Base-by-base conservation (phyloP, 2,329 filamentous ascomycete species). In the Aspergillus costaricaensis region DNA sequence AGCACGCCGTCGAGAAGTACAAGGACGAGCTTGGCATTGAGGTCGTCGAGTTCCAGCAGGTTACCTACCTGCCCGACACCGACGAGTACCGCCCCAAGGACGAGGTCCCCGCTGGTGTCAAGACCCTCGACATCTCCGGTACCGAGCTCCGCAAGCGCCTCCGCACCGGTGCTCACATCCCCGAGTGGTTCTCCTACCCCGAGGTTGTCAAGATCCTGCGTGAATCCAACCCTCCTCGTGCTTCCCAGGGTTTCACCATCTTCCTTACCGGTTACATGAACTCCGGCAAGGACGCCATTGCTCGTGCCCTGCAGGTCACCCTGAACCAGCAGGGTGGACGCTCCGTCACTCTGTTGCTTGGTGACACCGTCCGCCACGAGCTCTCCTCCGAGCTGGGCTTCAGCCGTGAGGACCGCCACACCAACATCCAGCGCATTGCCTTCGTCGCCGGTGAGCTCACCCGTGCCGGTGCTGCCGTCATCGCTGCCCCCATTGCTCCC, bases 131-230 rank as follows among this genome's bases (percentile, higher is more conserved):
- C 82, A 94, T 94, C 77, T 92, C 89, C 39, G 89, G 89, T 63
- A 92, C 90, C 63, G 95, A 99, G 83, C 91, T 99, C 73, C 93
- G 95, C 74, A 87, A 90, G 74, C 91, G 95, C 71, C 88, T 99
- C 66, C 89, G 90, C 73, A 96, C 90, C 62, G 95, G 95, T 70
- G 91, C 91, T 71, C 92, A 96, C 70, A 99, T 99, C 71, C 95
- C 95, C 69, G 92, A 96, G 80, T 99, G 95, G 95, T 99, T 99
- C 86, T 98, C 95, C 32, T 99, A 99, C 84, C 94, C 95, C 64
- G 95, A 99, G 83, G 95, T 99, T 70, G 95, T 99, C 80, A 89
- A 88, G 79, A 95, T 98, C 53, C 89, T 99, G 64, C 89, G 95
- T 72, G 93, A 99, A 83, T 96, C 94, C 69, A 95, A 98, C 83